Base-by-base conservation (phyloP, 2,329 filamentous ascomycete genomes). In the Decorospora gaudefroyi region DNA sequence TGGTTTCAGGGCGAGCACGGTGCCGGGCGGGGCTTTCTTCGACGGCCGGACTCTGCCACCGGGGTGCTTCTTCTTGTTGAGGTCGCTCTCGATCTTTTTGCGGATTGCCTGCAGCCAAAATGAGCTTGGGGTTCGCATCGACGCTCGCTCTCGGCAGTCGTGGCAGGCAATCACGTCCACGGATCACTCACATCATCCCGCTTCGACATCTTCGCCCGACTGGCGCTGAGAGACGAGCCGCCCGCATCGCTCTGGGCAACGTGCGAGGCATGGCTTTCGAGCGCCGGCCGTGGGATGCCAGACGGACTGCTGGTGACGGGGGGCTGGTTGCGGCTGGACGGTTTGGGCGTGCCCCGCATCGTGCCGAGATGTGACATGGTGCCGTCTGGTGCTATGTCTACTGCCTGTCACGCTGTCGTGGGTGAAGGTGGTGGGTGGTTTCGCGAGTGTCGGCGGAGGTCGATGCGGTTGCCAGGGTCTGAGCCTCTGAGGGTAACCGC, bases 181-280 rank as follows among this genome's bases (percentile, higher is more conserved):
- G 32, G 17, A 23, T 27, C 34, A 77, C 82, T 65, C 78, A 99
- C 93, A 87, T 99, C 93, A 85, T 99, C 93, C 74, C 91, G 86
- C 77, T 97, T 97, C 60, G 86, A 87, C 79, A 96, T 92, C 76
- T 96, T 96, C 73, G 93, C 88, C 67, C 93, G 85, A 73, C 92
- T 97, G 61, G 90, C 88, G 75, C 90, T 96, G 75, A 96, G 82
- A 27, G 87, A 85, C 42, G 89, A 88, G 53, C 70, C 61, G 23
- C 73, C 80, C 49, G 70, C 74, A 60, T 87, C 86, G 74, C 76
- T 83, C 54, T 77, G 76, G 58, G 79, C 73, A 6, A 61, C 53
- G 25, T 65, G 56, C 56, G 79, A 74, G 6, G 59, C 46, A 36
- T 65, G 57, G 46, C 78, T 75, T 46, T 90, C 87, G 53, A 83